Evolutionary conservation across 2,329 filamentous ascomycete genomes (phyloP).

Genomic region (Xylaria sp.): DNA sequence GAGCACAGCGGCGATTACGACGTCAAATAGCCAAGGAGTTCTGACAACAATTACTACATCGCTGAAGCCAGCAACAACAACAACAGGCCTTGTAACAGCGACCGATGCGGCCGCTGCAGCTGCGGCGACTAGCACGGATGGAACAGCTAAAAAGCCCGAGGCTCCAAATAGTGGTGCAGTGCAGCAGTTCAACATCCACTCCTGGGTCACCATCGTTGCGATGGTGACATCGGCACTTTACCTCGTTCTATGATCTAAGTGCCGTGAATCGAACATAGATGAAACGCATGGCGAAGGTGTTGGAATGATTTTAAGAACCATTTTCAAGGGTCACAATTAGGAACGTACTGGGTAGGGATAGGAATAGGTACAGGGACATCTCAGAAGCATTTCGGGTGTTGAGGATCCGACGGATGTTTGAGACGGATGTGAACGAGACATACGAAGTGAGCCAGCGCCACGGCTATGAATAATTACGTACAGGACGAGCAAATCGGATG

Average conservation of each 20-base stretch:
- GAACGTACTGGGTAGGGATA: conserved; percentile 3
- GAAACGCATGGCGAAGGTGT: conserved; percentile 20
- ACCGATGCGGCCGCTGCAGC: conserved; percentile 14
- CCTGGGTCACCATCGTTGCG: conserved; percentile 21
- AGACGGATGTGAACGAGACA: conserved; percentile 7
- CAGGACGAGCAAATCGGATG: background rate
- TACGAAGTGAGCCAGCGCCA: background rate
- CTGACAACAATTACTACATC: conserved; percentile 54
- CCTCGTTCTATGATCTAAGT: conserved; percentile 26
- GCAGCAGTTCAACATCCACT: conserved; percentile 7
- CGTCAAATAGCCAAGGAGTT: conserved; percentile 45
- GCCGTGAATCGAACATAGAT: background rate
- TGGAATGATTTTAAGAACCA: conserved; percentile 15
- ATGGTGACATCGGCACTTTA: conserved; percentile 26
- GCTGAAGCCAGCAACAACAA: conserved; percentile 21
- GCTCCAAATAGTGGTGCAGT: conserved; percentile 32
- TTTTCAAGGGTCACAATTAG: conserved; percentile 5
- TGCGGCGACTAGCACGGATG: conserved; percentile 11
- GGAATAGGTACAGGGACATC: conserved; percentile 12
- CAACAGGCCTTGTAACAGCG: background rate
- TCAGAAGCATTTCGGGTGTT: conserved; percentile 1
- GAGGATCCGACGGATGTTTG: background rate
- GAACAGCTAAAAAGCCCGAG: conserved; percentile 25
- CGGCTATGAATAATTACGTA: conserved; percentile 2
- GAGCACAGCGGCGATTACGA: conserved; percentile 60